Evolutionary conservation across 495 filamentous ascomycete species (phyloP).

Genomic region (Talaromyces trachyspermus): DNA sequence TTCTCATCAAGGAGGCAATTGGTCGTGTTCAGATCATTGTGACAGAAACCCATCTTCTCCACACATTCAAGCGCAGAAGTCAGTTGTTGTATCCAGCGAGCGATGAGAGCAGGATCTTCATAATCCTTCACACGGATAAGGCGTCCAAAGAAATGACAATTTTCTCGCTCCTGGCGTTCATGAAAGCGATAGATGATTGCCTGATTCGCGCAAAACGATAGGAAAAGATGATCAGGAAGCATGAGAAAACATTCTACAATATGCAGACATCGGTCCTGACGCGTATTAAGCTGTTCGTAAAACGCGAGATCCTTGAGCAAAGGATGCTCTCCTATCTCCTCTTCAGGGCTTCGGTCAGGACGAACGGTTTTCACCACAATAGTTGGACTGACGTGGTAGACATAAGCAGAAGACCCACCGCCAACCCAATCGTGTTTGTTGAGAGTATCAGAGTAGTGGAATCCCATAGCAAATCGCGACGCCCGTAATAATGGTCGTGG

Average conservation of each 20-base stretch:
- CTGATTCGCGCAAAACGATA: conserved; percentile 19
- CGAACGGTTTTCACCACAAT: conserved; percentile 22
- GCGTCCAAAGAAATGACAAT: conserved; percentile 13
- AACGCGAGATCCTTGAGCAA: conserved; percentile 17
- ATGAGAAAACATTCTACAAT: conserved; percentile 21
- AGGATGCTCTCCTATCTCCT: conserved; percentile 3
- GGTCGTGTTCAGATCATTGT: conserved; percentile 16
- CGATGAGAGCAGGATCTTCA: conserved; percentile 16
- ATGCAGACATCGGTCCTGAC: conserved; percentile 13
- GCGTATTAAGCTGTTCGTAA: conserved; percentile 15
- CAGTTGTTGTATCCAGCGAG: conserved; percentile 18
- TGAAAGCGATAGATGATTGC: conserved; percentile 16
- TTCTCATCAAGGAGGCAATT: conserved; percentile 18
- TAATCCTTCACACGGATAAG: conserved; percentile 14
- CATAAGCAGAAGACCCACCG: conserved; percentile 15
- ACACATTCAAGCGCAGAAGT: conserved; percentile 16
- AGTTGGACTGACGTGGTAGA: conserved; percentile 19
- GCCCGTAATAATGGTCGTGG: neutral
- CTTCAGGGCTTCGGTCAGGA: conserved; percentile 14
- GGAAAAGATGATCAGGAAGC: conserved; percentile 16
- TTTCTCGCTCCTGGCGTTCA: conserved; percentile 19
- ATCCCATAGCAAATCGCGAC: neutral
- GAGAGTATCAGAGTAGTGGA: neutral
- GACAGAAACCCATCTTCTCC: conserved; percentile 16
- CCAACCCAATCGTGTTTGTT: conserved; percentile 16